Base-by-base conservation (phyloP, 1,139 yeast genomes). In the Suhomyces bokatorum region DNA sequence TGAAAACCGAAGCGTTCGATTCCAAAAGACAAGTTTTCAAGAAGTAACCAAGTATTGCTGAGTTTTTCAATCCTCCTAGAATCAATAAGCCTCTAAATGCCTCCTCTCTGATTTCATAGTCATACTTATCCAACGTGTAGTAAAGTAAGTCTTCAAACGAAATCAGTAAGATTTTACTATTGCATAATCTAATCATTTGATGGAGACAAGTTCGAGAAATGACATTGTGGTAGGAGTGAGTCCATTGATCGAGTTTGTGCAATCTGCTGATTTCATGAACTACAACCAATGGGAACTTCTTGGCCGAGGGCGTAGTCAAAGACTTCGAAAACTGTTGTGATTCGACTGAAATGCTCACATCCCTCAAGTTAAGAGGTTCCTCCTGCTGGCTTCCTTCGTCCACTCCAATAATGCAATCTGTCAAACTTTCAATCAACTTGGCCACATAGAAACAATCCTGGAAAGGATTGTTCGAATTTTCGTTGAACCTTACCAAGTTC, bases 161-260 rank as follows among this genome's bases (percentile, higher is more conserved):
- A 12, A 85, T 60, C 10, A 72, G 67, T 15, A 80, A 67, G 12
- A 82, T 66, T 0, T 90, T 90, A 27, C 72, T 70, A 14, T 77
- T 66, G 0, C 87, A 83, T 41, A 95, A 67, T 32, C 74, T 64
- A 37, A 87, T 73, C 54, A 83, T 86, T 58, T 78, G 83, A 41
- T 65, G 70, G 34, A 85, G 64, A 44, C 86, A 83, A 9, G 80
- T 73, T 17, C 69, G 73, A 1, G 90, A 79, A 10, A 89, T 70
- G 35, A 76, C 60, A 33, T 78, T 68, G 37, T 85, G 85, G 53
- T 78, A 81, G 0, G 96, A 83, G 0, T 97, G 95, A 12, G 85
- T 75, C 95, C 96, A 90, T 40, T 81, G 84, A 57, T 93, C 98
- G 66, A 95, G 73, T 51, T 91, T 81, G 52, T 83, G 82, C 49